phyloP scores from a whole-genome alignment of 2,329 filamentous ascomycete genomes.

The Lasiodiplodia gonubiensis region DNA sequence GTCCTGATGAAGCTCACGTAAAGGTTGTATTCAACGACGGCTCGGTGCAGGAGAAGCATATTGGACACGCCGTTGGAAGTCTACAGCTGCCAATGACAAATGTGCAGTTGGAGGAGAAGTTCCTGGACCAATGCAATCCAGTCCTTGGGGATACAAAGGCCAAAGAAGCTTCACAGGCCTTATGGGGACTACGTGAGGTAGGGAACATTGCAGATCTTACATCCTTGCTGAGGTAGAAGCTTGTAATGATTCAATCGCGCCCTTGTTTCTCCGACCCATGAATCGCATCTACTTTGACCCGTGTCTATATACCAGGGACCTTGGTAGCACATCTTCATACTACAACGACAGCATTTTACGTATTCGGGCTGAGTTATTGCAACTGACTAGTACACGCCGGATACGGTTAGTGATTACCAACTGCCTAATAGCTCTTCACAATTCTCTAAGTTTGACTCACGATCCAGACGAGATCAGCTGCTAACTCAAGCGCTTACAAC shows the following conservation, averaged over 20 bases:
- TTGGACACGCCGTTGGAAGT: slow-evolving; percentile 59
- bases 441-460: background rate
- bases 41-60: slow-evolving; percentile 46
- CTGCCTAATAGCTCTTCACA: background rate
- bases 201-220: slow-evolving; percentile 28
- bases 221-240: background rate
- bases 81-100: slow-evolving; percentile 56
- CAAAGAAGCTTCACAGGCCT: slow-evolving; percentile 37
- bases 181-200: slow-evolving; percentile 30
- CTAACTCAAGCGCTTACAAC: background rate
- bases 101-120: slow-evolving; percentile 55
- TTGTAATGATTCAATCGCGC: background rate
- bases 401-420: background rate
- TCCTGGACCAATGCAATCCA: slow-evolving; percentile 53
- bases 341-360: background rate
- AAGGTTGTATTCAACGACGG: slow-evolving; percentile 47
- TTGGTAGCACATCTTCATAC: background rate
- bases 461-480: background rate
- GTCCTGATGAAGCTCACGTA: slow-evolving; percentile 52
- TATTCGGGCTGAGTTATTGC: background rate
- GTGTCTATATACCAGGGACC: too few species aligned
- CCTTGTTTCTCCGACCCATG: too few species aligned
- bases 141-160: slow-evolving; percentile 50
- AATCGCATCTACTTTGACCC: too few species aligned
- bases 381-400: background rate